Percentiles rank a stretch among this genome's conserved stretches.
These are phyloP conservation scores for Aspergillus alliaceus DNA, from an alignment of 2,329 filamentous ascomycete species.

Conservation along the genomic window DNA sequence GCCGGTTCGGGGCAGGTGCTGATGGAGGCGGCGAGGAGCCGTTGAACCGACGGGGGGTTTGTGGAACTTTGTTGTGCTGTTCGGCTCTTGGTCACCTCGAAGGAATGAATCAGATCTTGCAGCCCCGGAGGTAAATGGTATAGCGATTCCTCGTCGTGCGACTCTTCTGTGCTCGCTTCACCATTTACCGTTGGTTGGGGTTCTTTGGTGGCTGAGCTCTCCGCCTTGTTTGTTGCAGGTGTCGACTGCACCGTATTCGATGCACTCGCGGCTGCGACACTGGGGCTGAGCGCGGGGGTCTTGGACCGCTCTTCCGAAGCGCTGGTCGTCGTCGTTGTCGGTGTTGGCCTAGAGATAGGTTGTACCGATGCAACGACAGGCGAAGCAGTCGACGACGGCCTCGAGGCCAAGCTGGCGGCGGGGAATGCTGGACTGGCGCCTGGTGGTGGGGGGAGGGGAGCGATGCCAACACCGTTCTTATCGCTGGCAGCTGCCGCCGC, in stretches of 20 bases:
- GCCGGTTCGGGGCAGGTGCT: conserved; percentile 69
- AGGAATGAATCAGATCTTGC: conserved; percentile 87
- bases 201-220: conserved; percentile 42
- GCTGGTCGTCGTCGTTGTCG: conserved; percentile 40
- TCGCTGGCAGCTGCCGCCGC: conserved; percentile 90
- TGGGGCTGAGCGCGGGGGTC: conserved; percentile 53
- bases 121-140: conserved; percentile 89
- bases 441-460: conserved; percentile 87
- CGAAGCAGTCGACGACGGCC: conserved; percentile 60
- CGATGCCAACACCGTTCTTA: conserved; percentile 84
- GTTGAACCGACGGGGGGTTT: conserved; percentile 63
- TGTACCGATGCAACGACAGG: conserved; percentile 52
- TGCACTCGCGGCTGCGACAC: conserved; percentile 42
- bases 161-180: conserved; percentile 47
- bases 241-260: conserved; percentile 46
- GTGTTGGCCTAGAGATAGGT: conserved; percentile 42
- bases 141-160: conserved; percentile 70
- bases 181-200: conserved; percentile 44
- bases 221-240: conserved; percentile 49
- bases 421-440: conserved; percentile 56
- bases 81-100: conserved; percentile 77
- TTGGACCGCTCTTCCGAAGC: conserved; percentile 51
- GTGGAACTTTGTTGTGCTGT: conserved; percentile 46
- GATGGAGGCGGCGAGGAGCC: conserved; percentile 75
- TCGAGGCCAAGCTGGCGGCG: conserved; percentile 51